Evolutionary conservation across 148 eudicot genomes (phyloP), one percentile per base, ranked within the genome.

Genomic region (Spergularia bocconei): DNA sequence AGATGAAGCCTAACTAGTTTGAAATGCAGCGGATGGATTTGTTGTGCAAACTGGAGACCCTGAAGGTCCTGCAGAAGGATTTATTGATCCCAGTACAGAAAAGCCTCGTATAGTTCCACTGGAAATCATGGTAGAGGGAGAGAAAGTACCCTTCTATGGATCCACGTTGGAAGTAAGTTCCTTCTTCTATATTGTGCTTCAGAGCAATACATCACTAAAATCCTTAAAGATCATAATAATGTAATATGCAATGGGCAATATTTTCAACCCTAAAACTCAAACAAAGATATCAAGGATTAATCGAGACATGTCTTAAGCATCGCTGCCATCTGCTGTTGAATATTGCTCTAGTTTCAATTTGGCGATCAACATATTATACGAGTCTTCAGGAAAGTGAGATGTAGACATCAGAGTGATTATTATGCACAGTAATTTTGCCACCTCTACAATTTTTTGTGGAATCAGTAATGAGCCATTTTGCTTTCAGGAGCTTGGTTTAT

Each of bases 21-120:
- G 23, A 56, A 51, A 64, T 86, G 72, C 85, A 95, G 99, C 99
- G 78, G 99, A 95, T 79, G 99, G 99, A 15, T 95, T 95, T 85
- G 99, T 95, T n/a, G 99, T 95, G 69, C 99, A 95, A 89, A 95
- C 99, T 63, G 99, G 99, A 78, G 99, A 95, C 77, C 99, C 99
- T 20, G 91, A 90, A 80, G 99, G 99, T 59, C 96, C 99, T 67
- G 99, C 99, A 23, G 99, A 92, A 79, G 97, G 92, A 41, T 95
- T 95, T 75, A 95, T 95, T 71, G 99, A 95, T 78, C 99, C 99
- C 16, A 95, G 99, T 79, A 95, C 99, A 25, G 99, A 88, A 85
- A 92, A 95, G 83, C 86, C 88, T n/a, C 92, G 99, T 29, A 88
- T 97, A 44, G 80, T 92, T 62, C 99, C 99, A 52, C 75, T 92